Evolutionary conservation across 2,329 filamentous ascomycete genomes (phyloP), one percentile per base, ranked within the genome.

Genomic region (Dichotomopilus funicola): DNA sequence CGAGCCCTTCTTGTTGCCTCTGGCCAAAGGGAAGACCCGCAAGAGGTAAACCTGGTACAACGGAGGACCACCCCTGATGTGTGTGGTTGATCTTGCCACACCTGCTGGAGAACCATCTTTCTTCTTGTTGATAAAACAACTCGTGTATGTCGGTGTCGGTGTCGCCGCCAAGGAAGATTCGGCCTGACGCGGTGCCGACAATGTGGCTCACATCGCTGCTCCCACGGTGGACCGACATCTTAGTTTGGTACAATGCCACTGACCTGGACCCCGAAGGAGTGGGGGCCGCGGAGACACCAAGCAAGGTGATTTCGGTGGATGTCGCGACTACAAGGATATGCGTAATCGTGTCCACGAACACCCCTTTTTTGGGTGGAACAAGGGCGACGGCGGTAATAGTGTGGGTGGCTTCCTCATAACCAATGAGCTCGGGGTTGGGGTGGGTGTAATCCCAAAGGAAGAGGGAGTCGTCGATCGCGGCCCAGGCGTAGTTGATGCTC

Each of bases 361-460:
- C 94, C 31, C 90, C 89, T 0, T 84, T 76, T 63, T 91, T 89
- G 6, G 94, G 94, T 50, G 85, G 83, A 10, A 95, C 87, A 47
- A 99, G 80, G 63, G 89, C 91, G 44, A 99, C 88, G n/a, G 89
- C 85, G 43, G 90, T 91, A 65, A 99, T 97, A 62, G 85, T 89
- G 68, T 95, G 85, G 6, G 85, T 78, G 70, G 92, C 88, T 63
- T 96, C 91, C 69, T 97, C 92, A 66, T 89, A 96, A 13, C 92
- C 92, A 62, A 96, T 87, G 43, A 96, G 78, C 68, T 96, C 89
- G 5, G 92, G 90, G 63, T 92, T 89, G n/a, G 89, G 85, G 68
- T 90, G 82, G 6, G 91, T 96, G 70, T 96, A 99, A 72, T 99
- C 92, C 95, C 95, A 99, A 12, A 99, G 78, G 69, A 96, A 99